A percentile compares a stretch with the other conserved stretches of the same genome.
phyloP scores from a whole-genome alignment of 257 asterid species.

The Thymus mandschuricus region DNA sequence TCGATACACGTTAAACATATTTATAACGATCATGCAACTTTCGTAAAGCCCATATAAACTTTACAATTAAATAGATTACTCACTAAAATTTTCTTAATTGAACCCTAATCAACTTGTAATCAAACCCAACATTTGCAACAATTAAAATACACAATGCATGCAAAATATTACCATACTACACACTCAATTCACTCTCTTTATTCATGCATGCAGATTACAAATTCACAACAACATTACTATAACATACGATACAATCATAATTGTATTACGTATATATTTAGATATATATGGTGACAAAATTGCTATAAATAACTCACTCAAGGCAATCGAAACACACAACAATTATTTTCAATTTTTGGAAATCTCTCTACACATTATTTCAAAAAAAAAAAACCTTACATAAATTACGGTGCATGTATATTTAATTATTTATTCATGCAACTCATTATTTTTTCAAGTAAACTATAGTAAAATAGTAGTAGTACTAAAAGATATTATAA shows the following conservation, averaged over 20 bases:
- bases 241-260: neutral
- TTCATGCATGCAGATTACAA: neutral
- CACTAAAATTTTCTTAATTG: no score
- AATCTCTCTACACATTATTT: neutral
- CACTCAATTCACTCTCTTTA: neutral
- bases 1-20: no score
- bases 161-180: no score
- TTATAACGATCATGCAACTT: neutral
- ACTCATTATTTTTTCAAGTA: neutral
- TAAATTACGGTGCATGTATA: no score
- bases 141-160: no score
- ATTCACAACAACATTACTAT: no score
- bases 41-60: neutral
- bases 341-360: no score
- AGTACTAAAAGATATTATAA: neutral
- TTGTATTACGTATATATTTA: no score
- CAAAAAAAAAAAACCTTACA: neutral
- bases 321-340: no score
- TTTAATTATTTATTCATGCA: no score
- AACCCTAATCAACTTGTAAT: neutral
- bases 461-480: no score
- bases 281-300: neutral
- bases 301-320: neutral
- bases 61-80: neutral
- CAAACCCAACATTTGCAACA: neutral